Conservation (phyloP, 139 green algal genomes). For the Limnomonas spitsbergensis region DNA sequence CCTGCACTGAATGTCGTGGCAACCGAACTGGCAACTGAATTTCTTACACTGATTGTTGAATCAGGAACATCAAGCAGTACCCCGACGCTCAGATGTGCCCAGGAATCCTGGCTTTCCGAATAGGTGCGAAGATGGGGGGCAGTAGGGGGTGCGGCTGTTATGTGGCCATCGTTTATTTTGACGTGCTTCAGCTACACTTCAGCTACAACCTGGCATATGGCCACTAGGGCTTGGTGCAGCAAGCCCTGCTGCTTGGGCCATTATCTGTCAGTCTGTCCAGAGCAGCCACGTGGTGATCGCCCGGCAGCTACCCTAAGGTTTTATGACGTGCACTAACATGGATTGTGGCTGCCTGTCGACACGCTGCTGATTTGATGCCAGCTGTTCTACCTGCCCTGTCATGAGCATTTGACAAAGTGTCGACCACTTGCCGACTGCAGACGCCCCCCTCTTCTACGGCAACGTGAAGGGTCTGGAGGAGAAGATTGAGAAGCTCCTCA, state of each 20-base stretch:
- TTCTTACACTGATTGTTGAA: too few relatives aligned
- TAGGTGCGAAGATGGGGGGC: slow-evolving; percentile 8
- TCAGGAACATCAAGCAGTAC: slow-evolving; percentile 80
- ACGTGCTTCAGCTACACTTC: background rate
- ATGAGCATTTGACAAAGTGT: background rate
- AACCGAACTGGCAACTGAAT: too few relatives aligned
- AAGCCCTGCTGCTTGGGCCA: background rate
- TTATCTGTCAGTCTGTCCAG: background rate
- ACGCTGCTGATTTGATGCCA: too few relatives aligned
- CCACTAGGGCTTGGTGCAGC: background rate
- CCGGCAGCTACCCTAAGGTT: background rate
- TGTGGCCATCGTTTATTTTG: background rate
- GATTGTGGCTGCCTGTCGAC: too few relatives aligned
- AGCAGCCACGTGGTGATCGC: background rate
- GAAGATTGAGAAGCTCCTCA: slow-evolving; percentile 13
- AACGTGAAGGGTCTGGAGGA: slow-evolving; percentile 43
- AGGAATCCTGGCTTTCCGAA: slow-evolving; percentile 31
- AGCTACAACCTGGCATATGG: slow-evolving; percentile 4
- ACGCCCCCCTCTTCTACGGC: slow-evolving; percentile 60
- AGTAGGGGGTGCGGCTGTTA: background rate
- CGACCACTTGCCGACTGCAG: background rate
- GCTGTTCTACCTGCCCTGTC: too few relatives aligned
- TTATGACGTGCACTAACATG: too few relatives aligned
- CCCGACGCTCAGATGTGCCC: slow-evolving; percentile 48
- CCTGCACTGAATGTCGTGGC: too few relatives aligned